These are phyloP conservation scores for Gardenia jasminoides DNA, from an alignment of 257 asterid species.

Conservation along the genomic window DNA sequence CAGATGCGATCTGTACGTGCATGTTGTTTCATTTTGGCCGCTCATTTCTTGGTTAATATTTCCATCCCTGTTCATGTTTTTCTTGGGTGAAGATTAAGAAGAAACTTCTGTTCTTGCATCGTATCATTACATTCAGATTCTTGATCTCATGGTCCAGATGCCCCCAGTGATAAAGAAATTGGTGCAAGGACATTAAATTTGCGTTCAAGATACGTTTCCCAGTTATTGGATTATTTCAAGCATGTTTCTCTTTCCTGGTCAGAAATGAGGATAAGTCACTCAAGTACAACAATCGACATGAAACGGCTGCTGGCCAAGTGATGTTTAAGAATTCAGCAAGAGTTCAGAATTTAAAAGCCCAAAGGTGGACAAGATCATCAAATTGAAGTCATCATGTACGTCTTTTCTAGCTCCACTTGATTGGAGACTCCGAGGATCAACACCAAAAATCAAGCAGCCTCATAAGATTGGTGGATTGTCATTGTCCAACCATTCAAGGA, in stretches of 20 bases:
- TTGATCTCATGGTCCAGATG: background rate
- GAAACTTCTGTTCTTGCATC: background rate
- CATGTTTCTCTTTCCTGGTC: background rate
- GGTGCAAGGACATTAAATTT: background rate
- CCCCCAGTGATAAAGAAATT: background rate
- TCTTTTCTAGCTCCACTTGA: background rate
- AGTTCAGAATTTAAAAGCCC: background rate
- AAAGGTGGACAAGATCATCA: background rate
- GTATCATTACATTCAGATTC: background rate
- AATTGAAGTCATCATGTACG: no score
- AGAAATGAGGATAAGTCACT: background rate
- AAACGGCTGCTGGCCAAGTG: background rate
- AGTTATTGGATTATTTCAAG: background rate
- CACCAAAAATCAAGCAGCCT: background rate
- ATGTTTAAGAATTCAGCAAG: no score
- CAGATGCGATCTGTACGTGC: background rate
- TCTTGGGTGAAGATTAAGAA: background rate
- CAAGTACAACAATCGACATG: background rate
- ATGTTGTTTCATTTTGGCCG: background rate
- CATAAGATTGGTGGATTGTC: slow-evolving; percentile 6
- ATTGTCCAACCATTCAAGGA: background rate
- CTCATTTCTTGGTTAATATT: no score
- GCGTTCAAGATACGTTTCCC: background rate
- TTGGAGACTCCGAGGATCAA: background rate
- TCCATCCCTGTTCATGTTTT: background rate